phyloP scores from a whole-genome alignment of 306 rosid genomes.

The Pterocarpus santalinus region DNA sequence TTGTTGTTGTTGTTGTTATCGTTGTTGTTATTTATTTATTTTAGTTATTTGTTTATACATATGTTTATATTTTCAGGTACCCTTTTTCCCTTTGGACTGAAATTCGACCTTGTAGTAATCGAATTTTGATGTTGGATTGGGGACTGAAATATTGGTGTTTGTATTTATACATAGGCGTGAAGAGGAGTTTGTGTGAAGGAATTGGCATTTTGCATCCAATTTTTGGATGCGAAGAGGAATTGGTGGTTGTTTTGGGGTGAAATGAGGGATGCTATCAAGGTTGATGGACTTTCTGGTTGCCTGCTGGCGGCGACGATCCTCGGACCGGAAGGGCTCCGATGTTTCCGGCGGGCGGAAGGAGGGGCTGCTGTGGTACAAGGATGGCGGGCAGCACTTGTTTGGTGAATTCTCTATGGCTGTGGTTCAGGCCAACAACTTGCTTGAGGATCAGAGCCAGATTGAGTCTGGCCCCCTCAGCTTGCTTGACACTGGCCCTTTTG shows the following conservation, averaged over 20 bases:
- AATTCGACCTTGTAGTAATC: conserved; percentile 32
- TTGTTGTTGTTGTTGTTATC: background rate
- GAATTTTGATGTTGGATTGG: conserved; percentile 31
- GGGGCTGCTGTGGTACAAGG: conserved; percentile 94
- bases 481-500: conserved; percentile 79
- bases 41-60: background rate
- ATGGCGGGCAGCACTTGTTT: conserved; percentile 79
- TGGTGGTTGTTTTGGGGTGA: conserved; percentile 72
- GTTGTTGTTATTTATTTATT: background rate
- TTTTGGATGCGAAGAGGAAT: conserved; percentile 76
- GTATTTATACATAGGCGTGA: background rate
- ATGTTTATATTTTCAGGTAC: conserved; percentile 33
- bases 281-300: conserved; percentile 86
- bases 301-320: conserved; percentile 79
- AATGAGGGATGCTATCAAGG: conserved; percentile 98
- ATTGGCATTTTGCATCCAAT: conserved; percentile 58
- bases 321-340: conserved; percentile 65
- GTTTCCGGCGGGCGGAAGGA: conserved; percentile 85
- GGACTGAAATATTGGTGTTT: background rate
- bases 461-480: conserved; percentile 88
- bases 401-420: conserved; percentile 97
- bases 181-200: conserved; percentile 19
- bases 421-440: conserved; percentile 95
- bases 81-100: conserved; percentile 14
- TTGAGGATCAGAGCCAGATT: conserved; percentile 95